Conservation (phyloP, 306 rosid species). For the Prunus mongolica region DNA sequence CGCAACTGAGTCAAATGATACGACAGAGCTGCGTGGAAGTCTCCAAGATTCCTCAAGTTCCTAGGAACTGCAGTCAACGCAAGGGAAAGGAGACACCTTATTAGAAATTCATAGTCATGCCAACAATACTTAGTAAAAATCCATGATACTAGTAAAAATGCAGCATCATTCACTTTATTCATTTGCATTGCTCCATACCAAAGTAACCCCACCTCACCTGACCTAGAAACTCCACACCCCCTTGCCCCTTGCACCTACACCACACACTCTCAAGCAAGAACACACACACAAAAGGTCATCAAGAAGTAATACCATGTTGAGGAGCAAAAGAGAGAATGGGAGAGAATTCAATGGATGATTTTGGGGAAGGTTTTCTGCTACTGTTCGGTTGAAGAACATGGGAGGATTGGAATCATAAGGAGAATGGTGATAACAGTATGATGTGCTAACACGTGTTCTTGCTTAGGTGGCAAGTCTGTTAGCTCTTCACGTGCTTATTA, state of each 20-base stretch:
- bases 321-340: neutral
- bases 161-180: neutral
- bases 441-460: too few species aligned
- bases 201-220: neutral
- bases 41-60: slow-evolving; percentile 84
- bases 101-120: slow-evolving; percentile 3
- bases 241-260: neutral
- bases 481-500: too few species aligned
- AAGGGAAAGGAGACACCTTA: neutral
- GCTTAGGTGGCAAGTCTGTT: too few species aligned
- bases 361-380: neutral
- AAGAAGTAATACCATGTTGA: neutral
- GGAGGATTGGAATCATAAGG: neutral
- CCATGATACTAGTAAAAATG: too few species aligned
- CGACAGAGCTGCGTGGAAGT: slow-evolving; percentile 79
- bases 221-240: neutral
- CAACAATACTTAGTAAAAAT: too few species aligned
- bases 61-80: slow-evolving; percentile 56
- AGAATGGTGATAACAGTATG: too few species aligned
- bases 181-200: neutral
- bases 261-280: neutral
- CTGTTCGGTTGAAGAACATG: too few species aligned
- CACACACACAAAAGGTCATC: neutral
- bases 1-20: slow-evolving; percentile 73
- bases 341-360: neutral